Evolutionary conservation across 805 yeast genomes (phyloP).

Genomic region (Saccharomycodes ludwigii): DNA sequence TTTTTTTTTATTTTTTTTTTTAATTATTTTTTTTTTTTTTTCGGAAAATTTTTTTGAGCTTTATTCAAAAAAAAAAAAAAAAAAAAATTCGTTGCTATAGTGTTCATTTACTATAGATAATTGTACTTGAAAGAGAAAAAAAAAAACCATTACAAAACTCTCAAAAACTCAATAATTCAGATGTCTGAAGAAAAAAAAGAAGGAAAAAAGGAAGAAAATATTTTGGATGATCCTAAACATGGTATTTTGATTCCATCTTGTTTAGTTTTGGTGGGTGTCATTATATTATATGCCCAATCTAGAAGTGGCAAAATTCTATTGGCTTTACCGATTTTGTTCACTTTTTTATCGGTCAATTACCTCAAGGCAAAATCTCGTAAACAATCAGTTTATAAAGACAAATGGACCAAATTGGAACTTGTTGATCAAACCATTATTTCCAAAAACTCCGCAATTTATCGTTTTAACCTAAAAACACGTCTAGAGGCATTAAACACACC

Average conservation of each 20-base stretch:
- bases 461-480: slow-evolving; percentile 52
- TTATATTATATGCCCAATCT: slow-evolving; percentile 36
- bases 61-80: too few species aligned
- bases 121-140: too few species aligned
- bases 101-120: too few species aligned
- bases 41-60: too few species aligned
- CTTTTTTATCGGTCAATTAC: slow-evolving; percentile 27
- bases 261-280: slow-evolving; percentile 47
- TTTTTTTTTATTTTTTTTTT: too few species aligned
- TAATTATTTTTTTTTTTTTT: too few species aligned
- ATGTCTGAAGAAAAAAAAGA: background rate
- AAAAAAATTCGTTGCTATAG: too few species aligned
- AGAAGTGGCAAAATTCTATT: slow-evolving; percentile 20
- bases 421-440: slow-evolving; percentile 64
- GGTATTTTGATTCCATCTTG: slow-evolving; percentile 62
- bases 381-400: slow-evolving; percentile 33
- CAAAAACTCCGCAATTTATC: slow-evolving; percentile 57
- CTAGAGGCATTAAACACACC: slow-evolving; percentile 55
- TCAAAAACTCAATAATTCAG: too few species aligned
- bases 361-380: slow-evolving; percentile 27
- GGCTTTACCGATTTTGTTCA: slow-evolving; percentile 25
- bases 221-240: slow-evolving; percentile 60
- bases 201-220: slow-evolving; percentile 32
- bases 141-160: too few species aligned
- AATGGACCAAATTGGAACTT: slow-evolving; percentile 57